phyloP scores from a whole-genome alignment of 2,329 filamentous ascomycete species.

The Hypoxylon sp. region DNA sequence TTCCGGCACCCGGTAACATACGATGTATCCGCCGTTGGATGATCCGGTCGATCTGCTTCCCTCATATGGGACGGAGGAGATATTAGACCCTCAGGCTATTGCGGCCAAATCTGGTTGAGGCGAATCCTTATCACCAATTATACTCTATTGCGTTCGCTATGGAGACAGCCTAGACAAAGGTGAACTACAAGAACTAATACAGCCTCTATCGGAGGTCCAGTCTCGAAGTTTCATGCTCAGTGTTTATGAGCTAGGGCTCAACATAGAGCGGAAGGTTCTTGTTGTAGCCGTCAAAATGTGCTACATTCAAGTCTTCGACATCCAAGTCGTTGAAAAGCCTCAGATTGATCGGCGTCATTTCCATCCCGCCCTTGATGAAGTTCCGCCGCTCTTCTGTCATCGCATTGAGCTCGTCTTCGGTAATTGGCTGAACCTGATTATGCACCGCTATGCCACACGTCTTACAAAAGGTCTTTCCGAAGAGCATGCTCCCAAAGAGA shows the following conservation, averaged over 20 bases:
- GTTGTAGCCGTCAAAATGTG: constrained; percentile 36
- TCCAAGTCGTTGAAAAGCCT: constrained; percentile 44
- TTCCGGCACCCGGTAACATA: background rate
- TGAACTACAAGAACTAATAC: background rate
- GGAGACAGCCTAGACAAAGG: constrained; percentile 5
- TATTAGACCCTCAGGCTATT: background rate
- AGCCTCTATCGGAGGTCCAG: background rate
- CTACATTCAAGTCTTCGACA: constrained; percentile 42
- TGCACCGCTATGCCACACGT: constrained; percentile 61
- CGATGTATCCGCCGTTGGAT: background rate
- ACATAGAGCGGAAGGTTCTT: constrained; percentile 53
- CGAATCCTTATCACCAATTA: background rate
- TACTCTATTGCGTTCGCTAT: background rate
- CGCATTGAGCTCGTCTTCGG: constrained; percentile 54
- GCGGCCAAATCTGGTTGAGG: background rate
- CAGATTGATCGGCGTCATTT: constrained; percentile 48
- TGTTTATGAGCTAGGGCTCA: constrained; percentile 41
- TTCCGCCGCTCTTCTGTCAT: constrained; percentile 48
- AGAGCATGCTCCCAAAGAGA: constrained; percentile 50
- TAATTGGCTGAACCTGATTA: constrained; percentile 49
- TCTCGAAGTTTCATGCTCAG: background rate
- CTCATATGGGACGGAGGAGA: background rate
- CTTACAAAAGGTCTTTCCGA: constrained; percentile 62
- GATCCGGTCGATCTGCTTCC: background rate
- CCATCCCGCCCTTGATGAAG: constrained; percentile 30